Percentiles rank a stretch among this genome's conserved stretches.
Evolutionary conservation across 2,329 filamentous ascomycete genomes (phyloP).

Genomic region (Sphaceloma murrayae): DNA sequence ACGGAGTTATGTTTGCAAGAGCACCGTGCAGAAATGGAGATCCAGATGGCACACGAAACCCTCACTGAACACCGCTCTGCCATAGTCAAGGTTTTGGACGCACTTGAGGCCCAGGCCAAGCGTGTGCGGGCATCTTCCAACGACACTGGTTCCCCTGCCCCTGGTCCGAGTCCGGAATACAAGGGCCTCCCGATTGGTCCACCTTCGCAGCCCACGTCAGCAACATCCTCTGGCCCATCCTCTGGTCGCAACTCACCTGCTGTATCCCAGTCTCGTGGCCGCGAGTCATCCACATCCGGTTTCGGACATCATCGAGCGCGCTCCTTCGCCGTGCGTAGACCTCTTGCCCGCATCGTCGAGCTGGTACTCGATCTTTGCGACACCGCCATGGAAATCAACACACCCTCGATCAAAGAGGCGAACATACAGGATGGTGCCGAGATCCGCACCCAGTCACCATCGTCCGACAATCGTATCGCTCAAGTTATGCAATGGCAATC

Average conservation of each 20-base stretch:
- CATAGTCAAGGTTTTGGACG: slow-evolving; percentile 91
- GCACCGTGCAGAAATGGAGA: slow-evolving; percentile 93
- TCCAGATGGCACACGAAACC: slow-evolving; percentile 89
- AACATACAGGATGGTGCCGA: slow-evolving; percentile 59
- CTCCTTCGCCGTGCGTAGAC: slow-evolving; percentile 84
- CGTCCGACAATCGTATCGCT: slow-evolving; percentile 88
- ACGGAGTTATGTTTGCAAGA: slow-evolving; percentile 93
- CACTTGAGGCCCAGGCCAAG: slow-evolving; percentile 68
- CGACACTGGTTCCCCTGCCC: slow-evolving; percentile 38
- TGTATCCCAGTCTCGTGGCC: slow-evolving; percentile 54
- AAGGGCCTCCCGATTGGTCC: slow-evolving; percentile 80
- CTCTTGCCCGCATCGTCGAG: slow-evolving; percentile 87
- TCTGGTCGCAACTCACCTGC: slow-evolving; percentile 63
- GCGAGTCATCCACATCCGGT: slow-evolving; percentile 55
- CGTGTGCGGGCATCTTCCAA: slow-evolving; percentile 45
- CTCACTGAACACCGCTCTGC: slow-evolving; percentile 85
- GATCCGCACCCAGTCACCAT: slow-evolving; percentile 84
- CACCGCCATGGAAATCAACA: slow-evolving; percentile 88
- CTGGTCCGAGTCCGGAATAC: slow-evolving; percentile 55
- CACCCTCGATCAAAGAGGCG: slow-evolving; percentile 81
- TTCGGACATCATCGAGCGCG: slow-evolving; percentile 71
- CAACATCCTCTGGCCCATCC: slow-evolving; percentile 57
- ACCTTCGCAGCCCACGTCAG: slow-evolving; percentile 54
- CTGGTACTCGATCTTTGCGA: slow-evolving; percentile 90
- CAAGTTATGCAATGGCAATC: slow-evolving; percentile 97